Conservation (phyloP, 345 rosid species). For the Luvunga scandens region DNA sequence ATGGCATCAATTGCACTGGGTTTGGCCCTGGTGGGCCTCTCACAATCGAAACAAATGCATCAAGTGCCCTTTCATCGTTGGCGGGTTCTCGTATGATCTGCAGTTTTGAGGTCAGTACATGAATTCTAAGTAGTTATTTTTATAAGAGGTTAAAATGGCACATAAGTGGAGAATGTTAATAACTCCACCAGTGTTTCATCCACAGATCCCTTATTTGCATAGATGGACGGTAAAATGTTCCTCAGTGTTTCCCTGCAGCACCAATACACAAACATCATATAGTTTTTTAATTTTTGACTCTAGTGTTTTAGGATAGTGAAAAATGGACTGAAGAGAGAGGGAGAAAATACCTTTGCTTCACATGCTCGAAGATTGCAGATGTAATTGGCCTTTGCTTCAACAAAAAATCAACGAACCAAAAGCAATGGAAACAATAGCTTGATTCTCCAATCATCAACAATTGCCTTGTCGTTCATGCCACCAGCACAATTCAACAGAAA, state of each 20-base stretch:
- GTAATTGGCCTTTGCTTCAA: constrained; percentile 67
- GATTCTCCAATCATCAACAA: constrained; percentile 96
- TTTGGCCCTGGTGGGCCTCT: no score
- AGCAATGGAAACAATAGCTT: constrained; percentile 69
- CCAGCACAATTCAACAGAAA: constrained; percentile 87
- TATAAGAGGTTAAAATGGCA: background rate
- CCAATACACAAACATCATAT: background rate
- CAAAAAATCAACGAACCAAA: constrained; percentile 66
- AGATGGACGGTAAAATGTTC: constrained; percentile 60
- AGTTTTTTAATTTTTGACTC: background rate
- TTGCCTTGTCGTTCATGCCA: constrained; percentile 94
- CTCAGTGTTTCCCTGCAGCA: constrained; percentile 62
- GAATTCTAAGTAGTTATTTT: background rate
- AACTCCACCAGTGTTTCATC: constrained; percentile 85
- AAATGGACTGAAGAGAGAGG: background rate
- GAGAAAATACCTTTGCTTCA: constrained; percentile 52
- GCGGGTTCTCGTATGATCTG: constrained; percentile 86
- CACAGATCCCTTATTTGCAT: constrained; percentile 72
- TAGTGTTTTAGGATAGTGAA: background rate
- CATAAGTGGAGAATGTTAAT: background rate
- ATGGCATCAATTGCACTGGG: constrained; percentile 65
- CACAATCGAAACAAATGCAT: constrained; percentile 81
- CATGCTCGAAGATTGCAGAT: constrained; percentile 63
- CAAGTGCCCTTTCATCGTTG: constrained; percentile 82
- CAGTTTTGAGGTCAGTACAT: background rate